Conservation (phyloP, 2,329 filamentous ascomycete species). For the Exophiala alcalophila region DNA sequence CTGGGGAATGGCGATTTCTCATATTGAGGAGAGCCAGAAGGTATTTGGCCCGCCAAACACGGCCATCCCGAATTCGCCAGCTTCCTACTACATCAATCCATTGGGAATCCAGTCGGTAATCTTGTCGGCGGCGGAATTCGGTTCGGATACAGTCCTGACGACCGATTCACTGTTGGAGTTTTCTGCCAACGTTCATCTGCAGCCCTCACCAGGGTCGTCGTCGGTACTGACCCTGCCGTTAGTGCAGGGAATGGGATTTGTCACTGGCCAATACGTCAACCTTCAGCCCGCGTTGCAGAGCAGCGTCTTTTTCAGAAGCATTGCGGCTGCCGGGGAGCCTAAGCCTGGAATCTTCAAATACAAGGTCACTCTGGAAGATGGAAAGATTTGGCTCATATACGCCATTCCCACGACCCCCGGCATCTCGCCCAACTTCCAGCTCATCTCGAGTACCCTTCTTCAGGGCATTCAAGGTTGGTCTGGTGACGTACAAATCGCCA, state of each 20-base stretch:
- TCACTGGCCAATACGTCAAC: conserved; percentile 73
- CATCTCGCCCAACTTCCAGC: conserved; percentile 60
- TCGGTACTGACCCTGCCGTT: conserved; percentile 73
- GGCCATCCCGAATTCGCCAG: conserved; percentile 54
- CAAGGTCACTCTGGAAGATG: conserved; percentile 67
- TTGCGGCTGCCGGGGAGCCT: conserved; percentile 54
- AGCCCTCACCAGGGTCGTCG: conserved; percentile 49
- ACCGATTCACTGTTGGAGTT: conserved; percentile 55
- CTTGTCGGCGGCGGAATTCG: conserved; percentile 74
- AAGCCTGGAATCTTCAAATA: conserved; percentile 72
- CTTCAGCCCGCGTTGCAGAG: conserved; percentile 71
- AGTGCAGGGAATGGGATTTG: conserved; percentile 84
- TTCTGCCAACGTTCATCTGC: conserved; percentile 67
- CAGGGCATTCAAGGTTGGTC: conserved; percentile 66
- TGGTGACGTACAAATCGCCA: conserved; percentile 79
- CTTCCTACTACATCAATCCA: conserved; percentile 74
- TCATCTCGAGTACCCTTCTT: conserved; percentile 64
- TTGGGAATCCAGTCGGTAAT: conserved; percentile 77
- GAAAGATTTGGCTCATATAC: conserved; percentile 76
- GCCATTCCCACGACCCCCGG: conserved; percentile 60
- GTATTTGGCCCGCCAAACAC: conserved; percentile 60
- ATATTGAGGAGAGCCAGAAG: conserved; percentile 65
- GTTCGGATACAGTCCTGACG: conserved; percentile 54
- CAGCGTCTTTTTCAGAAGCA: conserved; percentile 67
- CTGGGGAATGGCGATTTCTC: conserved; percentile 75